Evolutionary conservation across 169 alveolate species (phyloP), one percentile per base, ranked within the genome.

Genomic region (Plasmodium billcollinsi): DNA sequence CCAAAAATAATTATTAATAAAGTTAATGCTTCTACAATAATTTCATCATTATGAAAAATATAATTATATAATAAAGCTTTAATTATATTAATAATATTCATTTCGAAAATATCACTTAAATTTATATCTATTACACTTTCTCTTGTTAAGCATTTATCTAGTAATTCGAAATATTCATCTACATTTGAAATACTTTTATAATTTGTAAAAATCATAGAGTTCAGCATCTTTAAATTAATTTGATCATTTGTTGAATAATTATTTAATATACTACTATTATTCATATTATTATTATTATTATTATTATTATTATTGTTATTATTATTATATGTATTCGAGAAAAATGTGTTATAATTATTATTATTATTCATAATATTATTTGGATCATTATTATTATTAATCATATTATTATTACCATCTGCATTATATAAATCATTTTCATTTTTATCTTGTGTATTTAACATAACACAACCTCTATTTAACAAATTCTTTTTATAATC

Each of bases 41-140:
- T 86, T 73, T 70, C 92, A 73, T 86, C 92, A 86, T 86, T 86
- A 70, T 72, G 86, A 54, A 71, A 86, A 18, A 86, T 71, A 21
- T 86, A 86, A 86, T 86, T 86, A 43, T 86, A 86, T 20, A 86
- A 47, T 39, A 86, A 43, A 9, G 72, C 29, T 65, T 86, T 86
- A 20, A 86, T 86, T 2, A 62, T 59, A 49, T 67, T 86, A 8
- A 86, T 72, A 1, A 86, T 86, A 65, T 86, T 73, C 88, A 86
- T 86, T 86, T 86, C 92, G 45, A 86, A 86, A 26, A 86, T 72
- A 39, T 86, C 92, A 72, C 92, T 49, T 39, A 86, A 39, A 72
- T 86, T 86, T 33, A 86, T 86, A 67, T 86, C 92, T 5, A 86
- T 67, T 4, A 86, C 88, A 43, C 50, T 70, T 86, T 86, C 92